phyloP scores from a whole-genome alignment of 257 asterid genomes.

The Solanum sitiens region DNA sequence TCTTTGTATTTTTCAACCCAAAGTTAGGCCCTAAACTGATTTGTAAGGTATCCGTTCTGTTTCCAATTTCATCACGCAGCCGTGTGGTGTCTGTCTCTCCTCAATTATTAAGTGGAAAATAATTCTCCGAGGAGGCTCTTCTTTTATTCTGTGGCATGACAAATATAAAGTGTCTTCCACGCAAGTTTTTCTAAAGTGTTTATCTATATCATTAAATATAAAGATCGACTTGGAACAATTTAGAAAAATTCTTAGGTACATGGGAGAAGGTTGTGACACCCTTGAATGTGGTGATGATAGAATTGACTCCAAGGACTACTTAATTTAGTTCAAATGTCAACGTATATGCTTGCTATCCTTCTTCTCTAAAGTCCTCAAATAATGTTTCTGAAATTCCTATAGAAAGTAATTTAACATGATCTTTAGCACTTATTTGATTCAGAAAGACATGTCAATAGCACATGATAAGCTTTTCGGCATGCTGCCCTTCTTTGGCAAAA shows the following conservation, averaged over 20 bases:
- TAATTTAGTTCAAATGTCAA: slow-evolving; percentile 59
- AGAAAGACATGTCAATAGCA: too few species aligned
- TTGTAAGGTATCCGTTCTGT: too few species aligned
- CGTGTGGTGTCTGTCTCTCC: not conserved
- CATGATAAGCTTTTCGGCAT: too few species aligned
- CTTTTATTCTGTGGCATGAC: too few species aligned
- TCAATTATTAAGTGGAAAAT: too few species aligned
- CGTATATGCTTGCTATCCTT: slow-evolving; percentile 20
- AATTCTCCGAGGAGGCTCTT: too few species aligned
- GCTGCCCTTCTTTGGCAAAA: too few species aligned
- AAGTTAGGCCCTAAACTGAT: too few species aligned
- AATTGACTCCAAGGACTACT: slow-evolving; percentile 53
- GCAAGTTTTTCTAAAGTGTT: not conserved
- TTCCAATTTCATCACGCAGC: not conserved
- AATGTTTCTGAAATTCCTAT: not conserved
- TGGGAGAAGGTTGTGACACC: slow-evolving; percentile 41
- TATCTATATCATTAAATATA: not conserved
- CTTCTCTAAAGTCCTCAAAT: not conserved
- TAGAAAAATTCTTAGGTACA: slow-evolving; percentile 51
- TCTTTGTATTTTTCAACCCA: not conserved
- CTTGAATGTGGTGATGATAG: slow-evolving; percentile 69
- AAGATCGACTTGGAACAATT: slow-evolving; percentile 63
- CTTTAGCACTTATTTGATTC: too few species aligned
- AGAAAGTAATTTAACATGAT: not conserved
- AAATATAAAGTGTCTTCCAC: too few species aligned